Evolutionary conservation across 371 early-diverging fungal genomes (phyloP), one percentile per base, ranked within the genome.

Genomic region (Umbelopsis sp.): DNA sequence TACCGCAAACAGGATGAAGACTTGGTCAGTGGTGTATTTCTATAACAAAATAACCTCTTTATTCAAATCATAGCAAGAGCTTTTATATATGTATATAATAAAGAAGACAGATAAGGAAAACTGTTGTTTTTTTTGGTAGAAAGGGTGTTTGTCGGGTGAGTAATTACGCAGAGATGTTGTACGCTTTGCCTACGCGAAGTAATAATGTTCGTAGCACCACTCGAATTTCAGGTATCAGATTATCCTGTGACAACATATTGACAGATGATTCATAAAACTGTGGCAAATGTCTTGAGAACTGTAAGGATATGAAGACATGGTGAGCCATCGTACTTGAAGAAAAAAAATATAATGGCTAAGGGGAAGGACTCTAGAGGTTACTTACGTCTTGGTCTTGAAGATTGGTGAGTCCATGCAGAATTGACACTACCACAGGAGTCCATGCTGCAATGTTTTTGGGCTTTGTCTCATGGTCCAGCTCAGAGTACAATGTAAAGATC

Each of bases 351-450:
- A 29, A 29, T 29, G 29, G 29, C 4, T 29, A 3, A 22, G 29
- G 29, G 29, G 29, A 29, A 29, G 29, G 29, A 29, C 29, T 29
- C 3, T 29, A 29, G 29, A 29, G 29, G 4, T 52, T 32, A 70
- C 78, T 74, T 76, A 80, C 80, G 64, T 86, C 86, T 78, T 86
- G 79, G 64, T 83, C 82, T 71, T 83, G 80, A 35, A 86, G 68
- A 35, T 80, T 78, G 9, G 83, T 69, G 63, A 82, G 68, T 16
- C 81, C 84, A 44, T 74, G 77, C 41, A 86, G 50, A 25, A 86
- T 81, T 20, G 80, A 78, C 8, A 84, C 80, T 32, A 86, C 82
- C 20, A 83, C 81, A 45, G 86, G 84, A 46, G 86, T 82, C 86
- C 86, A 86, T 48, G 86, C 86, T 53, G 77, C 78, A 71, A 86